Percentiles rank a stretch among this genome's conserved stretches.
phyloP scores from a whole-genome alignment of 2,329 filamentous ascomycete genomes.

The Periconia macrospinosa region DNA sequence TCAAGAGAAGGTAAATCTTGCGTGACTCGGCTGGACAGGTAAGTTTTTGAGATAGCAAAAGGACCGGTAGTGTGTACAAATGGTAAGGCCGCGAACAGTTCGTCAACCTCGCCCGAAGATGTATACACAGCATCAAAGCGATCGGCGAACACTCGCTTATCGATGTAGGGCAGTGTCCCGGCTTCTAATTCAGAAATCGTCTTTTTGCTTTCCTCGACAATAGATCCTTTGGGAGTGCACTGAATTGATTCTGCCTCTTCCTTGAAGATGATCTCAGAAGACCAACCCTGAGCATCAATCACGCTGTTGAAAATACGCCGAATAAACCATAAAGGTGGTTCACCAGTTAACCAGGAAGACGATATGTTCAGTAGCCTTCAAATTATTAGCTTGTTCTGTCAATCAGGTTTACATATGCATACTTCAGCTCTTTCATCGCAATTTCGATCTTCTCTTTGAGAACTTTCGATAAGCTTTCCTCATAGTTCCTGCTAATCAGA shows the following conservation, averaged over 20 bases:
- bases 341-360: conserved; percentile 19
- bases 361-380: conserved; percentile 17
- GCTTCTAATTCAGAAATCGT: conserved; percentile 17
- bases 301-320: conserved; percentile 12
- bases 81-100: conserved; percentile 10
- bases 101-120: conserved; percentile 14
- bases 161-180: conserved; percentile 23
- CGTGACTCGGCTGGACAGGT: not conserved
- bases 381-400: conserved; percentile 1
- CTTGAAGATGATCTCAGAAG: conserved; percentile 17
- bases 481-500: conserved; percentile 21
- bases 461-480: conserved; percentile 5
- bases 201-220: conserved; percentile 19
- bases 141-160: conserved; percentile 19
- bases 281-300: conserved; percentile 8
- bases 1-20: not conserved
- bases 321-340: conserved; percentile 29
- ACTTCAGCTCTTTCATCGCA: conserved; percentile 13
- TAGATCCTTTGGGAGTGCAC: conserved; percentile 25
- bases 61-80: conserved; percentile 14
- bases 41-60: conserved; percentile 27
- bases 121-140: conserved; percentile 20
- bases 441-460: conserved; percentile 12
- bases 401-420: not conserved
- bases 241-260: conserved; percentile 12